Evolutionary conservation across 2,329 filamentous ascomycete genomes (phyloP).

Genomic region (Aspergillus japonicus): DNA sequence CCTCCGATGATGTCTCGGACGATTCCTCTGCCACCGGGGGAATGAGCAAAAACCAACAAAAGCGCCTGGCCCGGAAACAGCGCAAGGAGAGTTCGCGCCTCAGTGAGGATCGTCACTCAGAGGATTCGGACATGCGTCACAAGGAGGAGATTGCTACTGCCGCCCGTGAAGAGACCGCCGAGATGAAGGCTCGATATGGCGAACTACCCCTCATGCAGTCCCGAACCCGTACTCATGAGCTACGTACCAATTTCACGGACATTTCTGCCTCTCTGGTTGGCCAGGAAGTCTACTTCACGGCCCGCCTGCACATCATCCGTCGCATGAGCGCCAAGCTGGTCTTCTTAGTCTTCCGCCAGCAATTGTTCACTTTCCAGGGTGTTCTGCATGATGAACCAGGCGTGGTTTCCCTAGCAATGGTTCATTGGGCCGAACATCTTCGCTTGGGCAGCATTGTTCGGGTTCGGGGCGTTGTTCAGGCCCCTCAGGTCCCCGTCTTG

Average conservation of each 20-base stretch:
- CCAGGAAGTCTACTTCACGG: conserved; percentile 64
- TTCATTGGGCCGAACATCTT: conserved; percentile 84
- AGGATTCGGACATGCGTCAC: conserved; percentile 39
- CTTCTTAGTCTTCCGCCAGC: conserved; percentile 83
- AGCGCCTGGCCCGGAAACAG: conserved; percentile 42
- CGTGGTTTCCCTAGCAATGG: conserved; percentile 68
- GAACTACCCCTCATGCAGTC: conserved; percentile 59
- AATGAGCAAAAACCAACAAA: conserved; percentile 48
- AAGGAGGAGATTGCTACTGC: conserved; percentile 48
- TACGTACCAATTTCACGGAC: conserved; percentile 51
- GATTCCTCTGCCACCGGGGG: conserved; percentile 34
- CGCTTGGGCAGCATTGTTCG: conserved; percentile 75
- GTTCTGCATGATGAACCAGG: conserved; percentile 66
- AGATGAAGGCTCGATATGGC: conserved; percentile 60
- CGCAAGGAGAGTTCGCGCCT: conserved; percentile 41
- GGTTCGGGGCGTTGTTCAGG: conserved; percentile 70
- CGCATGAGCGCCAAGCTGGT: conserved; percentile 79
- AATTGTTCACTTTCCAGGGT: conserved; percentile 79
- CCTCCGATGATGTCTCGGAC: conserved; percentile 44
- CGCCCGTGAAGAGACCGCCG: conserved; percentile 54
- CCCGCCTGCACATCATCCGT: conserved; percentile 74
- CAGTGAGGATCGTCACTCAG: conserved; percentile 45
- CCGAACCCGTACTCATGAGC: conserved; percentile 49
- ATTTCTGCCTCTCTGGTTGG: conserved; percentile 56
- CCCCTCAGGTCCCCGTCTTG: conserved; percentile 70